phyloP scores from a whole-genome alignment of 2,329 filamentous ascomycete genomes.

The Ascomycota sp. region DNA sequence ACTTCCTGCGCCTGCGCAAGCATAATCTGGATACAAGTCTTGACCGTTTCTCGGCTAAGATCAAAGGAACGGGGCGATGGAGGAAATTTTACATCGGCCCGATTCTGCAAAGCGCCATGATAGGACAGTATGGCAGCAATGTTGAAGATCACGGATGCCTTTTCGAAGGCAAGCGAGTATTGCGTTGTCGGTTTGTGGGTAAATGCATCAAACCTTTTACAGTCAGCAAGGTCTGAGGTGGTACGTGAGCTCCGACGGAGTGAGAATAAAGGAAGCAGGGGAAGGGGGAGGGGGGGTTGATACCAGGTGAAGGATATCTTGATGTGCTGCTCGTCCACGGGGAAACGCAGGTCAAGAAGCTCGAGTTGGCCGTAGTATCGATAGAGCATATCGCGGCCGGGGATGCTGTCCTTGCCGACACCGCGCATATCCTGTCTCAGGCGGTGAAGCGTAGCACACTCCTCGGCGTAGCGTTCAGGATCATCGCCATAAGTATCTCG shows the following conservation, averaged over 20 bases:
- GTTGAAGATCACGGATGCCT: slow-evolving; percentile 98
- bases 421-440: slow-evolving; percentile 96
- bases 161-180: slow-evolving; percentile 92
- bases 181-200: slow-evolving; percentile 95
- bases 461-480: slow-evolving; percentile 84
- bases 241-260: not conserved
- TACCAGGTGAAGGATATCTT: slow-evolving; percentile 98
- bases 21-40: slow-evolving; percentile 80
- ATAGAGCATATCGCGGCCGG: slow-evolving; percentile 82
- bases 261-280: too few species aligned
- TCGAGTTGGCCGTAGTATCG: slow-evolving; percentile 96
- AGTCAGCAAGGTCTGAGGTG: slow-evolving; percentile 1
- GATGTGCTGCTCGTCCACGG: slow-evolving; percentile 96
- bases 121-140: slow-evolving; percentile 94
- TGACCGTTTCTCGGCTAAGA: slow-evolving; percentile 84
- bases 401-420: slow-evolving; percentile 87
- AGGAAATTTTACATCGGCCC: slow-evolving; percentile 95
- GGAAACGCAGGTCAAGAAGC: slow-evolving; percentile 81
- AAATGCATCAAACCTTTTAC: slow-evolving; percentile 85
- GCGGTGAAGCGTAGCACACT: slow-evolving; percentile 85
- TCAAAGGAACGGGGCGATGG: slow-evolving; percentile 93
- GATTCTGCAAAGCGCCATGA: slow-evolving; percentile 81
- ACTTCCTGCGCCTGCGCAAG: slow-evolving; percentile 93
- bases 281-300: too few species aligned
- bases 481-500: slow-evolving; percentile 88